Percentiles rank a stretch among this genome's conserved stretches.
Evolutionary conservation across 352 stramenopile genomes (phyloP).

Genomic region (Pythium biforme): DNA sequence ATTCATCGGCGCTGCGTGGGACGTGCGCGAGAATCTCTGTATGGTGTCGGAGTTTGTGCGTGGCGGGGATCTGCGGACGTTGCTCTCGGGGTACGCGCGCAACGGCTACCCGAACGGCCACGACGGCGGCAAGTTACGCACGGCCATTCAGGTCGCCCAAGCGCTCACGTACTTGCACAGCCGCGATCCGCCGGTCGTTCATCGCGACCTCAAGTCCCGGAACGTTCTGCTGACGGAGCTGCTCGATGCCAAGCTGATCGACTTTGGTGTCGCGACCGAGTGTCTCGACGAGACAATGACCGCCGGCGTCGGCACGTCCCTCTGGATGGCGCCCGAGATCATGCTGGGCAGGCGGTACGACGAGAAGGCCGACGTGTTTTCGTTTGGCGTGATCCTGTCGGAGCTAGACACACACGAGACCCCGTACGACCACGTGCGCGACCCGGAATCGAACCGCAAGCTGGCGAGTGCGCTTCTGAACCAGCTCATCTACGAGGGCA

Average conservation of each 20-base stretch:
- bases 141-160: neutral
- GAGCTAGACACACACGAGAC: conserved; percentile 32
- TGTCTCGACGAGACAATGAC: conserved; percentile 36
- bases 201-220: conserved; percentile 16
- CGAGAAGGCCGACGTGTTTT: conserved; percentile 73
- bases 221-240: conserved; percentile 40
- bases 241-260: conserved; percentile 45
- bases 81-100: neutral
- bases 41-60: conserved; percentile 9
- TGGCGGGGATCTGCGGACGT: neutral
- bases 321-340: conserved; percentile 41
- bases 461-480: conserved; percentile 4
- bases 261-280: conserved; percentile 40
- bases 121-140: neutral
- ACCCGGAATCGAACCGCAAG: neutral
- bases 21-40: neutral
- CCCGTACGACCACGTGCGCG: conserved; percentile 27
- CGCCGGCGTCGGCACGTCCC: conserved; percentile 33
- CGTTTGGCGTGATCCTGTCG: conserved; percentile 76
- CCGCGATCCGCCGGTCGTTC: neutral
- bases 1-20: conserved; percentile 8
- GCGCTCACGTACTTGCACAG: conserved; percentile 1
- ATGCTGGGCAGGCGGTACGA: conserved; percentile 31
- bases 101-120: neutral
- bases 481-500: conserved; percentile 33